phyloP scores from a whole-genome alignment of 2,329 filamentous ascomycete genomes.

The Fusarium pseudoanthophilum region DNA sequence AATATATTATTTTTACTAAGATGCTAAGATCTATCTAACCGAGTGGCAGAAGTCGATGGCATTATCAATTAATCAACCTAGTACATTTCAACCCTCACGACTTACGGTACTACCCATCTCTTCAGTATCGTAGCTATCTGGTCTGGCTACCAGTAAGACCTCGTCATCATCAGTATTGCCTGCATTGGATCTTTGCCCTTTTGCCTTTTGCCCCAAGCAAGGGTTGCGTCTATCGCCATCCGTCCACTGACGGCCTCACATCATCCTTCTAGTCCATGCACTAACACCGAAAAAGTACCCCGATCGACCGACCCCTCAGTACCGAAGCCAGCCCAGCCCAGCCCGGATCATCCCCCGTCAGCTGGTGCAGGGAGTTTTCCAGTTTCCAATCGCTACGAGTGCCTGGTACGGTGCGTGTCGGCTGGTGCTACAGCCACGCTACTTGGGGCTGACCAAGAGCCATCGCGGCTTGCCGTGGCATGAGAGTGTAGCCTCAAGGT shows the following conservation, averaged over 20 bases:
- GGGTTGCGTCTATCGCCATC: conserved; percentile 38
- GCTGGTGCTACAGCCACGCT: conserved; percentile 12
- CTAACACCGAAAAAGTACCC: conserved; percentile 38
- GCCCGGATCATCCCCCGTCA: conserved; percentile 37
- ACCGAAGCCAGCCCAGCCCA: conserved; percentile 39
- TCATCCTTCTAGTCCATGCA: conserved; percentile 17
- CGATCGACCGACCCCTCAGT: conserved; percentile 39
- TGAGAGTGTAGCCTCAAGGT: conserved; percentile 13
- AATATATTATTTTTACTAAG: too few relatives aligned
- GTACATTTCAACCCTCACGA: neutral
- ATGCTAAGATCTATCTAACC: too few relatives aligned
- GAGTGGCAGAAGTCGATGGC: too few relatives aligned
- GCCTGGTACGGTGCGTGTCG: conserved; percentile 5
- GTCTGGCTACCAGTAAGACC: neutral
- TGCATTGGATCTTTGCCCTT: conserved; percentile 27
- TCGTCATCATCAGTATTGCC: conserved; percentile 32
- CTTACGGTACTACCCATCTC: conserved; percentile 2
- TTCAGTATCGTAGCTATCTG: neutral
- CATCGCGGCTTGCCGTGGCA: neutral
- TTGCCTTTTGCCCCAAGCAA: conserved; percentile 29
- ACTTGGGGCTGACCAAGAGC: conserved; percentile 1
- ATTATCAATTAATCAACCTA: too few relatives aligned
- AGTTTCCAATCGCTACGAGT: conserved; percentile 8
- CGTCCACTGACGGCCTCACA: conserved; percentile 23
- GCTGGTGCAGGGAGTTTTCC: conserved; percentile 37